phyloP scores from a whole-genome alignment of 108 stramenopile species.

The Cyclotella choctawhatcheeana region DNA sequence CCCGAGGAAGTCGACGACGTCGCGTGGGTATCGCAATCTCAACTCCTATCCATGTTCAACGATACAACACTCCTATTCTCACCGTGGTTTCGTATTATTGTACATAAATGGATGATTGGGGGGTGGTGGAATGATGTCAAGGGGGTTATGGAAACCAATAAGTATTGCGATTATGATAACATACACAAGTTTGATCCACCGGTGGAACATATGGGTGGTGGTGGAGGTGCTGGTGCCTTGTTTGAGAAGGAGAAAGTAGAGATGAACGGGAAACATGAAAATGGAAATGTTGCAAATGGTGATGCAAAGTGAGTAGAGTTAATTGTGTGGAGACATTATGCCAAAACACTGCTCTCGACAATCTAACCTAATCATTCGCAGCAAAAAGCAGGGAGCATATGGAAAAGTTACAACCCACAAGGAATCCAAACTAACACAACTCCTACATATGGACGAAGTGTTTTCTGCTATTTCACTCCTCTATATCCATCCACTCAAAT shows the following conservation, averaged over 20 bases:
- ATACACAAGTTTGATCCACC: constrained; percentile 92
- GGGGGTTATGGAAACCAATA: constrained; percentile 80
- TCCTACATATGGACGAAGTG: constrained; percentile 91
- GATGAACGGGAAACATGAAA: neutral
- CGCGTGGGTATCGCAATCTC: constrained; percentile 68
- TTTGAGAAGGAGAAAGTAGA: constrained; percentile 46
- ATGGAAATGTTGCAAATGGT: constrained; percentile 17
- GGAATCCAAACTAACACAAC: constrained; percentile 85
- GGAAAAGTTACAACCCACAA: constrained; percentile 95
- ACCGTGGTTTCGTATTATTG: constrained; percentile 94
- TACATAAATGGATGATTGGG: constrained; percentile 75
- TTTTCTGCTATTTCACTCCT: constrained; percentile 80
- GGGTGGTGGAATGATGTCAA: constrained; percentile 89
- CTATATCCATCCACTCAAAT: constrained; percentile 77
- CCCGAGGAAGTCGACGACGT: constrained; percentile 91
- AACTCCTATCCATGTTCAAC: constrained; percentile 76
- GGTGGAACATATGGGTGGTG: constrained; percentile 84
- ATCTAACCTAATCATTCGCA: constrained; percentile 25
- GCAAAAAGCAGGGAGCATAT: constrained; percentile 98
- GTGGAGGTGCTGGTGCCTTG: constrained; percentile 77
- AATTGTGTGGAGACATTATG: neutral
- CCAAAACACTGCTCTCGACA: neutral
- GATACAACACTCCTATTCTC: constrained; percentile 78
- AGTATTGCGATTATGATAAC: constrained; percentile 62
- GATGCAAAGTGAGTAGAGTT: constrained; percentile 35